Evolutionary conservation across 805 yeast species (phyloP).

Genomic region (Yarrowia sp.): DNA sequence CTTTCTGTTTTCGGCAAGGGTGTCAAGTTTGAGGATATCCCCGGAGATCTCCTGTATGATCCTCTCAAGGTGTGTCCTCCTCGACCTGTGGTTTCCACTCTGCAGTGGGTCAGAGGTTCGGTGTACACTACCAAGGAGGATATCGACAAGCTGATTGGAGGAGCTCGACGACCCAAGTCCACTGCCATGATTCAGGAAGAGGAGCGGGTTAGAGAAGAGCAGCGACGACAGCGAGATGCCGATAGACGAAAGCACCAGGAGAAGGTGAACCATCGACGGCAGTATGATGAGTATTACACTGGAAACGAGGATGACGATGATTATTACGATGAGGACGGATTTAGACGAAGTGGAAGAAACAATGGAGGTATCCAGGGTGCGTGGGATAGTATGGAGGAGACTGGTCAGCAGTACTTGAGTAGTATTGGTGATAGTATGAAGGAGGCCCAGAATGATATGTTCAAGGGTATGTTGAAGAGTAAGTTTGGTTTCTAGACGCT

Average conservation of each 20-base stretch:
- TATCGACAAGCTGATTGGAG: constrained; percentile 65
- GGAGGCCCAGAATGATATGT: constrained; percentile 33
- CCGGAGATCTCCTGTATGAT: constrained; percentile 64
- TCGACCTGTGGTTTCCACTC: constrained; percentile 74
- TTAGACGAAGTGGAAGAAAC: constrained; percentile 38
- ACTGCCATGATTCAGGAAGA: constrained; percentile 43
- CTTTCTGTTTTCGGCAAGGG: constrained; percentile 52
- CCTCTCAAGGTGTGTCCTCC: constrained; percentile 65
- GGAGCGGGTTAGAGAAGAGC: constrained; percentile 32
- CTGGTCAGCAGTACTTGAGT: constrained; percentile 46
- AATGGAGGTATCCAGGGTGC: constrained; percentile 42
- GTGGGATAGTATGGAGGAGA: constrained; percentile 46
- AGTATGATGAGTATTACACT: constrained; percentile 10
- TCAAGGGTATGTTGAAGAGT: constrained; percentile 32
- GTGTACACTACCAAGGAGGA: constrained; percentile 60
- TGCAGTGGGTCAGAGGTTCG: constrained; percentile 84
- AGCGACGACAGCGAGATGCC: constrained; percentile 32
- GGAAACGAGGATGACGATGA: background rate
- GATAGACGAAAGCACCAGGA: constrained; percentile 6
- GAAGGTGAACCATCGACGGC: background rate
- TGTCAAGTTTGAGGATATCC: constrained; percentile 34
- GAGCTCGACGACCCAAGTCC: constrained; percentile 64
- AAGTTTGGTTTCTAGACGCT: constrained; percentile 30
- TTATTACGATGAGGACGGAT: constrained; percentile 18
- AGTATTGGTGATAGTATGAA: constrained; percentile 41